phyloP scores from a whole-genome alignment of 352 stramenopile species.

The Globisporangium alternatum region DNA sequence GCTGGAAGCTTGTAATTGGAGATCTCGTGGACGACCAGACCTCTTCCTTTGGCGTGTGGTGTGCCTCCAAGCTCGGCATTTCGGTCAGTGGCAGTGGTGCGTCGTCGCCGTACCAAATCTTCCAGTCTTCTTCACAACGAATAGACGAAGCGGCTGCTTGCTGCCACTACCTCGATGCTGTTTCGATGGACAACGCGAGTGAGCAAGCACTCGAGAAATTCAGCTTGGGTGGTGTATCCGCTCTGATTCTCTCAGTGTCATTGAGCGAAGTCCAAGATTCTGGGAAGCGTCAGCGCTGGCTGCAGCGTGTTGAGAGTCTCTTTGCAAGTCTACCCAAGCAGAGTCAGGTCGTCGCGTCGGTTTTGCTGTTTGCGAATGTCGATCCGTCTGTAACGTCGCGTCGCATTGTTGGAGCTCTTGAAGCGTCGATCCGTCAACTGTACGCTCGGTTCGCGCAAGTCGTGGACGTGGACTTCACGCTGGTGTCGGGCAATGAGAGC shows the following conservation, averaged over 20 bases:
- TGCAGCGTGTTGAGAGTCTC: conserved; percentile 37
- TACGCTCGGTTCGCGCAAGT: conserved; percentile 23
- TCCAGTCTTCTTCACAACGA: conserved; percentile 7
- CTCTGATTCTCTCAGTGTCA: conserved; percentile 56
- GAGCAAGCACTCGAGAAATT: conserved; percentile 15
- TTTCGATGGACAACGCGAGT: conserved; percentile 15
- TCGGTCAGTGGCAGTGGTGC: background rate
- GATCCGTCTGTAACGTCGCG: conserved; percentile 15
- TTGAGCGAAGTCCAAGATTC: conserved; percentile 36
- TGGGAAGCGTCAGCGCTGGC: conserved; percentile 32
- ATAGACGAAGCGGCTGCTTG: conserved; percentile 36
- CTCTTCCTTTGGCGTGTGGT: conserved; percentile 75
- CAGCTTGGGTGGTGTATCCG: conserved; percentile 39
- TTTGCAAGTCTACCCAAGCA: conserved; percentile 28
- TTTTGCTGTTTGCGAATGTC: conserved; percentile 43
- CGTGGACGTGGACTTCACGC: conserved; percentile 18
- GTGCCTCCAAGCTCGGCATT: conserved; percentile 49
- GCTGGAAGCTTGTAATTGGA: conserved; percentile 76
- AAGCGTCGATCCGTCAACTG: conserved; percentile 28
- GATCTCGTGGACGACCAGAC: conserved; percentile 53
- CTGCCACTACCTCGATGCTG: conserved; percentile 57
- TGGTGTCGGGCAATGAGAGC: conserved; percentile 2
- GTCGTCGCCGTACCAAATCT: conserved; percentile 24
- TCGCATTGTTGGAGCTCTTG: conserved; percentile 22
- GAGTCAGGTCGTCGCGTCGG: conserved; percentile 33